Conservation (phyloP, 257 asterid species). For the Gentiana macrophylla region DNA sequence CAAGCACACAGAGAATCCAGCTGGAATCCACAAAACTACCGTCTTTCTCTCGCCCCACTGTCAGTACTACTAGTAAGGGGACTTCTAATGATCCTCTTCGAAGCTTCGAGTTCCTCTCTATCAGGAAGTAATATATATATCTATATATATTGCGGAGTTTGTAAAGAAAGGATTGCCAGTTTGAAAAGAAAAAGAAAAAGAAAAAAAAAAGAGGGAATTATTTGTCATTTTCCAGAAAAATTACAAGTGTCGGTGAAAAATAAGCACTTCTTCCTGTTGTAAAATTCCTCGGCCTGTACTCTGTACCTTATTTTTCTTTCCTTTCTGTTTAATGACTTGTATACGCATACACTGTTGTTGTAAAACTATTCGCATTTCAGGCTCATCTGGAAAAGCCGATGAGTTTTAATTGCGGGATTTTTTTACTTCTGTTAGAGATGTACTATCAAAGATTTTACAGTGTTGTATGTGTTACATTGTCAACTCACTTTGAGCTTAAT, state of each 20-base stretch:
- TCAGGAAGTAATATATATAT: conserved; percentile 22
- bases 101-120: conserved; percentile 80
- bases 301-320: conserved; percentile 27
- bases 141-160: too few relatives aligned
- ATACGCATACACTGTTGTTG: conserved; percentile 5
- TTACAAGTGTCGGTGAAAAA: conserved; percentile 1
- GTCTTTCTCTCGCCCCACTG: conserved; percentile 39
- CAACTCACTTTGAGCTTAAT: too few relatives aligned
- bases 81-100: conserved; percentile 73
- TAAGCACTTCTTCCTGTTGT: conserved; percentile 5
- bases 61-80: conserved; percentile 27
- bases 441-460: too few relatives aligned
- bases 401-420: conserved; percentile 26
- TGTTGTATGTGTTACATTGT: too few relatives aligned
- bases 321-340: conserved; percentile 7
- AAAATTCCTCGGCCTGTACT: conserved; percentile 9
- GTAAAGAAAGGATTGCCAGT: too few relatives aligned
- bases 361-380: conserved; percentile 14
- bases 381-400: conserved; percentile 19
- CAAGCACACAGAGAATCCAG: conserved; percentile 48
- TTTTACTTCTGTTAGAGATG: conserved; percentile 9
- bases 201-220: conserved; percentile 7
- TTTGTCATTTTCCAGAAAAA: conserved; percentile 22
- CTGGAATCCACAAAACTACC: conserved; percentile 42
- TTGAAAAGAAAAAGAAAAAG: not conserved